Percentiles rank a stretch among this genome's conserved stretches.
Conservation (phyloP, 176 grass and related monocot genomes). For the Bromus sterilis region DNA sequence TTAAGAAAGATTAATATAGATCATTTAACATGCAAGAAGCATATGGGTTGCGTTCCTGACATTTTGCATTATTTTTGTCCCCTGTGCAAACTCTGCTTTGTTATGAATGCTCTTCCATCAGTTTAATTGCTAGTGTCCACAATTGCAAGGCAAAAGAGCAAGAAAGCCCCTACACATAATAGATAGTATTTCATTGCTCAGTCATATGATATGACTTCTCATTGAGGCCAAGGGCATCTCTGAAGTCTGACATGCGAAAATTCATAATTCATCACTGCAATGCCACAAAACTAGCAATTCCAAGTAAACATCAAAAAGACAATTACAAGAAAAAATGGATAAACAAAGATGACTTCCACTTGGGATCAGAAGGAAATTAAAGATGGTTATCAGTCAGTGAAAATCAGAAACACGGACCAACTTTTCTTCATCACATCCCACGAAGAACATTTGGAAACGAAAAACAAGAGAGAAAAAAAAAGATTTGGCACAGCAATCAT, state of each 20-base stretch:
- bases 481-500: neutral
- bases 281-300: no score
- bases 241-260: slow-evolving; percentile 64
- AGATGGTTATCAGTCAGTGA: slow-evolving; percentile 32
- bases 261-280: slow-evolving; percentile 45
- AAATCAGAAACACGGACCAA: slow-evolving; percentile 70
- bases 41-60: no score
- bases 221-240: slow-evolving; percentile 42
- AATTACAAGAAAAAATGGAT: neutral
- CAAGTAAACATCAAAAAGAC: neutral
- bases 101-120: no score
- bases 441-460: neutral
- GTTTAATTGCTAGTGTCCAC: no score
- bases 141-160: no score
- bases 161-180: no score
- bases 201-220: slow-evolving; percentile 39
- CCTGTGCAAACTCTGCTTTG: no score
- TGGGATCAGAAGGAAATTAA: slow-evolving; percentile 27
- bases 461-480: neutral
- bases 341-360: neutral
- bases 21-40: no score
- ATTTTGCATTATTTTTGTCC: no score
- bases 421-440: slow-evolving; percentile 41
- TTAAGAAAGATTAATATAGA: neutral
- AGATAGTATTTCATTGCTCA: slow-evolving; percentile 18